Evolutionary conservation across 768 basidiomycete species (phyloP).

Genomic region (Leccinellum rugosiceps): DNA sequence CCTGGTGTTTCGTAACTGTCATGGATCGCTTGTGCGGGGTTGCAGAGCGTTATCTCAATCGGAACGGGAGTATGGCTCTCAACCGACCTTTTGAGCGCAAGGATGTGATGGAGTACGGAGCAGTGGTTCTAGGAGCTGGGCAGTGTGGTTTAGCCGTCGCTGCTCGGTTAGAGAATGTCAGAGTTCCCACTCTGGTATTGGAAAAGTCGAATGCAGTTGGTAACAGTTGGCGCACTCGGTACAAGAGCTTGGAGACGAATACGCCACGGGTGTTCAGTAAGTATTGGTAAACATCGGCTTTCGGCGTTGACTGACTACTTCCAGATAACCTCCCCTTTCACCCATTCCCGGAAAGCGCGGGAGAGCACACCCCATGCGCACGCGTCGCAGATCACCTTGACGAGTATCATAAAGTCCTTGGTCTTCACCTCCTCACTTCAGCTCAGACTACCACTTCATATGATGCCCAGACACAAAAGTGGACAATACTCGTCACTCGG

Average conservation of each 20-base stretch:
- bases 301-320: background rate
- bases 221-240: constrained; percentile 64
- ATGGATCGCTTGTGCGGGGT: background rate
- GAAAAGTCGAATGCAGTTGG: constrained; percentile 62
- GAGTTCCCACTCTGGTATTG: constrained; percentile 41
- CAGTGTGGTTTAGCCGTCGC: constrained; percentile 24
- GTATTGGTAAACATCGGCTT: background rate
- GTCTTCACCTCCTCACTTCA: constrained; percentile 1
- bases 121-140: constrained; percentile 48
- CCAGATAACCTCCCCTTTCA: background rate
- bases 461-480: background rate
- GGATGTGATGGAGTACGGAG: constrained; percentile 20
- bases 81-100: background rate
- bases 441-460: background rate
- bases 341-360: background rate
- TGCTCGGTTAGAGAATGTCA: background rate
- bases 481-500: background rate
- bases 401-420: constrained; percentile 3
- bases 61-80: background rate
- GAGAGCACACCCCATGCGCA: background rate
- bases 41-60: background rate
- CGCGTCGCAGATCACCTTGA: constrained; percentile 9
- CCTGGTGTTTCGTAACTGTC: background rate
- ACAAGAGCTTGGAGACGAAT: constrained; percentile 46
- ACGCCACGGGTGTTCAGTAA: constrained; percentile 8